Base-by-base conservation (phyloP, 139 green algal species). In the Tetradesmus obliquus region DNA sequence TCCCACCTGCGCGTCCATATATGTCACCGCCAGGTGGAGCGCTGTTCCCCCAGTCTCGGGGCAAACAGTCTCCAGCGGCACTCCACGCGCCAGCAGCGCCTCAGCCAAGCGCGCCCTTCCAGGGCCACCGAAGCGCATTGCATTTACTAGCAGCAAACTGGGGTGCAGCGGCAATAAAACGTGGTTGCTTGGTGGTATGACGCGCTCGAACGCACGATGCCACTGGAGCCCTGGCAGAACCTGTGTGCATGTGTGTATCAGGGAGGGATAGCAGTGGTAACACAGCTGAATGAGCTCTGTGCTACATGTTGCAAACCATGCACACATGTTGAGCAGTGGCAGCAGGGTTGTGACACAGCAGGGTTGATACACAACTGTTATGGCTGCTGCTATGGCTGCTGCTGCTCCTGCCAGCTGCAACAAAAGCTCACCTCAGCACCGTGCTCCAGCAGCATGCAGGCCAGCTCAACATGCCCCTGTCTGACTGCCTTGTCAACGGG, bases 111-210 rank as follows among this genome's bases (percentile, higher is more conserved):
- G 17, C 5, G 82, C 53, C 10, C 5, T 5, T 69, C 13, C 6
- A 3, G 55, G 69, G 32, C 32, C 32, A 45, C 32, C 32, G 32
- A 45, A 45, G 32, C 32, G 32, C 22, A 88, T 22, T 10, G 83
- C 83, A 55, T 45, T 45, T 45, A 76, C 55, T 7, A 72, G 83
- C 83, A 88, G 83, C 55, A 88, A 22, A 55, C 76, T 88, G 55
- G 60, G 60, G 60, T 71, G 60, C 60, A 45, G 32, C 32, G 32
- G 32, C 32, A 45, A 45, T 45, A 45, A 45, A 45, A 45, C 32
- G 32, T 45, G 32, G 32, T 45, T 45, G 32, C 32, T 45, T 45
- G 32, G 32, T 45, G 32, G 32, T 45, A 45, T 45, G 32, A 45
- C 32, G 32, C 32, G 32, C 32, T 45, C 57, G 2, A 13, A 66